Evolutionary conservation across 192 early-diverging fungal genomes (phyloP).

Genomic region (Allomyces arbusculus): DNA sequence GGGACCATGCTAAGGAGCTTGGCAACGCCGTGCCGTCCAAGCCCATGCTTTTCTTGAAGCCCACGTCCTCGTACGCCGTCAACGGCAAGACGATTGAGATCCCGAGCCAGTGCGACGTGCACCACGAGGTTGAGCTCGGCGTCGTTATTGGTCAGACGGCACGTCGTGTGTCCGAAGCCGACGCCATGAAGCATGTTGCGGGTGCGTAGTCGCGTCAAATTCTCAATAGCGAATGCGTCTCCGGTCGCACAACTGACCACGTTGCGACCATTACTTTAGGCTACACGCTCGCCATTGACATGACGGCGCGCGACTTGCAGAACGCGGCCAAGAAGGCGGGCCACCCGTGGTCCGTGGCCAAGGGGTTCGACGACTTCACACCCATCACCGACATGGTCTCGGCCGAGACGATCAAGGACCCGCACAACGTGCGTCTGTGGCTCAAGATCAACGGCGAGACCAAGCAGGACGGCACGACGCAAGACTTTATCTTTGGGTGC

Average conservation of each 20-base stretch:
- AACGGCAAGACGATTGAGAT: conserved; percentile 55
- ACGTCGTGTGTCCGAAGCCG: conserved; percentile 39
- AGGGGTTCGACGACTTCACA: conserved; percentile 89
- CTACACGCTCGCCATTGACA: conserved; percentile 73
- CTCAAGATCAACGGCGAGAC: conserved; percentile 52
- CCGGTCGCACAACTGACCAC: no score
- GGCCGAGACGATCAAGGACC: conserved; percentile 42
- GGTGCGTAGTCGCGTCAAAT: no score
- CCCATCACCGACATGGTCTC: conserved; percentile 73
- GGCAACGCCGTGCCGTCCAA: conserved; percentile 69
- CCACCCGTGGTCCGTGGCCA: conserved; percentile 75
- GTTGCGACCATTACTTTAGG: conserved; percentile 8
- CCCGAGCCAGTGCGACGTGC: conserved; percentile 52
- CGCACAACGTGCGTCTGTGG: conserved; percentile 51
- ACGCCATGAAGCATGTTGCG: conserved; percentile 43
- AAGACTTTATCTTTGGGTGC: conserved; percentile 83
- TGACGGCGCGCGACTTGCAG: conserved; percentile 75
- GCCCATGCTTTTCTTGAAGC: conserved; percentile 91
- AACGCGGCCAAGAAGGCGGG: conserved; percentile 14
- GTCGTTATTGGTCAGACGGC: conserved; percentile 69
- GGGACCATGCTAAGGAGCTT: conserved; percentile 85
- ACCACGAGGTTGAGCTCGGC: conserved; percentile 85
- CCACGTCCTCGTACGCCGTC: conserved; percentile 54
- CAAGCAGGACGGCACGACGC: conserved; percentile 66
- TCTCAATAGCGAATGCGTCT: no score